These are phyloP conservation scores for Rhododendron mucronatum DNA, from an alignment of 148 eudicot genomes.

Conservation along the genomic window DNA sequence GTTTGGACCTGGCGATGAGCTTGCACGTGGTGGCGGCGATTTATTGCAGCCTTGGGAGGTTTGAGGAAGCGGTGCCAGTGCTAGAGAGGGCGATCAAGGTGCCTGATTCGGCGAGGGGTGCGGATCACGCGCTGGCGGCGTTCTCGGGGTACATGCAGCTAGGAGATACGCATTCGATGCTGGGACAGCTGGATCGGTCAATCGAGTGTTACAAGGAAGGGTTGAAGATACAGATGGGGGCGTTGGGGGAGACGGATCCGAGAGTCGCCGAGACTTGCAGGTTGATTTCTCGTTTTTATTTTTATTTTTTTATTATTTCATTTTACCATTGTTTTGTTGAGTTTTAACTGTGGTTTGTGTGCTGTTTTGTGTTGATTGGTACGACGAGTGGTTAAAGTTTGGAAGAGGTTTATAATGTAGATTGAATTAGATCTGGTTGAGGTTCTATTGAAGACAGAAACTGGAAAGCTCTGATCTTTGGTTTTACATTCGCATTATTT, in stretches of 20 bases:
- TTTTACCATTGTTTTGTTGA: neutral
- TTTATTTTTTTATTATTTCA: neutral
- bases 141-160: conserved; percentile 97
- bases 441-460: neutral
- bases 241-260: conserved; percentile 86
- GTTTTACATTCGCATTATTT: neutral
- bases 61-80: conserved; percentile 81
- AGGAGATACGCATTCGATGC: conserved; percentile 92
- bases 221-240: conserved; percentile 75
- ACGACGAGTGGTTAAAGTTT: neutral
- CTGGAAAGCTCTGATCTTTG: neutral
- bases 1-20: conserved; percentile 85
- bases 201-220: conserved; percentile 76
- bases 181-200: conserved; percentile 79
- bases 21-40: conserved; percentile 90
- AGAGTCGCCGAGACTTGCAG: conserved; percentile 97
- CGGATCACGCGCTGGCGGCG: conserved; percentile 86
- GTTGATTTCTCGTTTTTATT: conserved; percentile 23
- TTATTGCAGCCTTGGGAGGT: conserved; percentile 79
- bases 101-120: conserved; percentile 54
- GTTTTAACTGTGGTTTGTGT: neutral
- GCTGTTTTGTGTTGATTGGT: neutral
- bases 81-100: conserved; percentile 75
- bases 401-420: neutral
- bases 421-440: neutral